Conservation (phyloP, 768 basidiomycete species). For the Lactarius pseudohatsudake region DNA sequence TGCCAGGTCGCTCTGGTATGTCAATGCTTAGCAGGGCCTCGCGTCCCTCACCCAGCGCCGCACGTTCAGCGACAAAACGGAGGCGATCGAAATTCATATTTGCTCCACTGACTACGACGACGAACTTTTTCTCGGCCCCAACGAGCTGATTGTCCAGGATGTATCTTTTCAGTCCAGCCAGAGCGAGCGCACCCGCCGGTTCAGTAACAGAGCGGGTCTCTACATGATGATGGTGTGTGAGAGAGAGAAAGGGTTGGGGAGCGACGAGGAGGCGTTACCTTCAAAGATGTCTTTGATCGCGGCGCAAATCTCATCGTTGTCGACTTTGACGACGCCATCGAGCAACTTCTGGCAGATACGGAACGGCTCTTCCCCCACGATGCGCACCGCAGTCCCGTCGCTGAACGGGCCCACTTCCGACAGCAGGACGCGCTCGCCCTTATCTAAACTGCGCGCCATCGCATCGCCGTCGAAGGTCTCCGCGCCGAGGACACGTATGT, state of each 20-base stretch:
- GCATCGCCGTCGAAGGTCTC: slow-evolving; percentile 96
- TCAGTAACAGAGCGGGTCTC: slow-evolving; percentile 97
- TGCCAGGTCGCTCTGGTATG: slow-evolving; percentile 90
- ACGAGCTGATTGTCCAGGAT: slow-evolving; percentile 79
- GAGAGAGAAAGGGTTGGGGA: not conserved
- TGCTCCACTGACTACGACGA: slow-evolving; percentile 90
- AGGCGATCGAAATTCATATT: slow-evolving; percentile 99
- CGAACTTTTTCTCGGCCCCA: slow-evolving; percentile 83
- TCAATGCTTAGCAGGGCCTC: slow-evolving; percentile 94
- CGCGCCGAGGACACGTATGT: slow-evolving; percentile 80
- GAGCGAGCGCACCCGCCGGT: slow-evolving; percentile 89
- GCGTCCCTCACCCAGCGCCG: slow-evolving; percentile 92
- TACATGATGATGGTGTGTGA: slow-evolving; percentile 33
- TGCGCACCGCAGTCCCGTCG: slow-evolving; percentile 95
- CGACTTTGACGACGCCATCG: slow-evolving; percentile 79
- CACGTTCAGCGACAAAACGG: slow-evolving; percentile 97
- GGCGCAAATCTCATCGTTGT: slow-evolving; percentile 97
- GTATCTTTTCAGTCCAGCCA: slow-evolving; percentile 89
- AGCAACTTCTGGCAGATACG: slow-evolving; percentile 84
- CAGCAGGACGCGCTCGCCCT: slow-evolving; percentile 80
- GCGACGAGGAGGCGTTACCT: slow-evolving; percentile 48
- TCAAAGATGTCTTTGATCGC: slow-evolving; percentile 99
- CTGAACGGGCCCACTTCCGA: slow-evolving; percentile 94
- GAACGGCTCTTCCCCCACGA: slow-evolving; percentile 94
- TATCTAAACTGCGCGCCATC: slow-evolving; percentile 78